Conservation (phyloP, 2,329 filamentous ascomycete species). For the Celoporthe dispersa region DNA sequence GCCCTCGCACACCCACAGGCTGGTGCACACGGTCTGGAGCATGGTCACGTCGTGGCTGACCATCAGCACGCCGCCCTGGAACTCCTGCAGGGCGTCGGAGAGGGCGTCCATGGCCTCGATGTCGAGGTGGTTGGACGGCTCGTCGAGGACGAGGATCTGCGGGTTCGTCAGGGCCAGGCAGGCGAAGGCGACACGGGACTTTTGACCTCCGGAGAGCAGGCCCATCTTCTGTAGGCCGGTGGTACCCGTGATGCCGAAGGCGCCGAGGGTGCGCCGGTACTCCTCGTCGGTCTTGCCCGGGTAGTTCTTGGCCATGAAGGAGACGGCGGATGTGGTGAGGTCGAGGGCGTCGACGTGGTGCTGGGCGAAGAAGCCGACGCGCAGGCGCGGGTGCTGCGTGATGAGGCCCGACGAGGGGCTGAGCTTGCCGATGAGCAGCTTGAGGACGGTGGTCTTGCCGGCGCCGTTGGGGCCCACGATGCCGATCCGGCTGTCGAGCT, state of each 20-base stretch:
- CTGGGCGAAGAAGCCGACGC: slow-evolving; percentile 96
- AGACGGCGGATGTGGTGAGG: slow-evolving; percentile 84
- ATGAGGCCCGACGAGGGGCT: slow-evolving; percentile 79
- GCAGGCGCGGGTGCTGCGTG: slow-evolving; percentile 83
- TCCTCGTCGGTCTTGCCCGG: slow-evolving; percentile 94
- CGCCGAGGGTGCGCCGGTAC: slow-evolving; percentile 92
- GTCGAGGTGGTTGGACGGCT: slow-evolving; percentile 97
- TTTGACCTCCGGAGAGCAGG: slow-evolving; percentile 93
- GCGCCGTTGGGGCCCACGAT: slow-evolving; percentile 99
- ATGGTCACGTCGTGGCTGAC: slow-evolving; percentile 99
- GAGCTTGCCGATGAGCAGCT: slow-evolving; percentile 90
- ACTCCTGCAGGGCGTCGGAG: slow-evolving; percentile 78
- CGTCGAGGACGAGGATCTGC: slow-evolving; percentile 96
- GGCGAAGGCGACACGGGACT: slow-evolving; percentile 98
- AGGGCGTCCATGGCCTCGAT: slow-evolving; percentile 99
- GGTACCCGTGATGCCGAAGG: slow-evolving; percentile 88
- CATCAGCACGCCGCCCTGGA: slow-evolving; percentile 96
- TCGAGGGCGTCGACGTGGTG: slow-evolving; percentile 98
- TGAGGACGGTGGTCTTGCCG: slow-evolving; percentile 97
- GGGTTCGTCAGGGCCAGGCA: slow-evolving; percentile 92
- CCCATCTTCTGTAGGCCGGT: slow-evolving; percentile 97
- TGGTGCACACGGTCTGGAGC: slow-evolving; percentile 93
- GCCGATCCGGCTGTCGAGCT: slow-evolving; percentile 96
- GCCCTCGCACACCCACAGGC: slow-evolving; percentile 93
- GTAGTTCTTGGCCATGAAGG: slow-evolving; percentile 93